Evolutionary conservation across 2,329 filamentous ascomycete species (phyloP).

Genomic region (Chaetomium olivaceum): DNA sequence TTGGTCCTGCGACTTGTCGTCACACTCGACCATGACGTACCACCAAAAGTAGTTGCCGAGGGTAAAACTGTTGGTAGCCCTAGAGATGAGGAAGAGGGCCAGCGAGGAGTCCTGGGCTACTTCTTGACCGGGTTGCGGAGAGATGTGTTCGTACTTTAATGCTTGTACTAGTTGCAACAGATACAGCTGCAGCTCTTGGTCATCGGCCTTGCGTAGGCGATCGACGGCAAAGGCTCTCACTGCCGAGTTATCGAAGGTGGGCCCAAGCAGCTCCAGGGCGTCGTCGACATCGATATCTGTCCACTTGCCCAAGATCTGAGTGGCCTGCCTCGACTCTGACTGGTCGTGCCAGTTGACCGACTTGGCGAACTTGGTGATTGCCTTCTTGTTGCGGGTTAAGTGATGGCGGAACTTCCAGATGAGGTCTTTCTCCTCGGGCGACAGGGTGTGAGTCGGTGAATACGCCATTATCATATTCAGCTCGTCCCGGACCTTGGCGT

Average conservation of each 20-base stretch:
- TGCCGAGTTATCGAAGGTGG: conserved; percentile 83
- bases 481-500: conserved; percentile 92
- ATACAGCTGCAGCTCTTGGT: conserved; percentile 87
- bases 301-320: conserved; percentile 89
- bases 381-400: conserved; percentile 85
- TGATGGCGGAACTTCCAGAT: conserved; percentile 98
- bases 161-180: conserved; percentile 93
- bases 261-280: conserved; percentile 88
- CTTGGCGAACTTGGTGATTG: conserved; percentile 96
- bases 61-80: conserved; percentile 84
- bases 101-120: conserved; percentile 75
- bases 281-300: conserved; percentile 97
- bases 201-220: conserved; percentile 84
- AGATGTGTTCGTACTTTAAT: conserved; percentile 85
- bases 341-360: conserved; percentile 92
- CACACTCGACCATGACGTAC: conserved; percentile 98
- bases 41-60: conserved; percentile 95
- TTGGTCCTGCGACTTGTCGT: conserved; percentile 77
- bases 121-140: conserved; percentile 61
- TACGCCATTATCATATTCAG: conserved; percentile 89
- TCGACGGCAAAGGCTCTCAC: conserved; percentile 94
- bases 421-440: conserved; percentile 88
- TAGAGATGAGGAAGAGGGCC: conserved; percentile 82
- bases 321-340: conserved; percentile 82
- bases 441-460: conserved; percentile 85